Base-by-base conservation (phyloP, 805 yeast species). In the Kodamaea kaohsiungensis region DNA sequence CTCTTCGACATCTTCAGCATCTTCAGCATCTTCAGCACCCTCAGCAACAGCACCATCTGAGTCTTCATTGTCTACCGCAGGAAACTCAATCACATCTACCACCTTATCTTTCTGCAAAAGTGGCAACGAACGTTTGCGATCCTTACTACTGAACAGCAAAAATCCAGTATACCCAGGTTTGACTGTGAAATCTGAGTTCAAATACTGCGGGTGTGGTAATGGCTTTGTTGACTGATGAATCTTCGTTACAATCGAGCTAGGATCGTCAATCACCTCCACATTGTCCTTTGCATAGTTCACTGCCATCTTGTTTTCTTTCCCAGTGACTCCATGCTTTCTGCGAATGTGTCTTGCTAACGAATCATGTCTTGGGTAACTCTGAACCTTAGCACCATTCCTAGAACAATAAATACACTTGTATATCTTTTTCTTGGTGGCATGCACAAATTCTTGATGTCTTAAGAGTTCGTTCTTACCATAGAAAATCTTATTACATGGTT, bases 401-500 rank as follows among this genome's bases (percentile, higher is more conserved):
- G 72, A 62, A 59, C 80, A 76, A 53, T 73, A 76, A 10, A 70
- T 64, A 60, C 80, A 76, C 53, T 71, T 69, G 62, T 71, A 76
- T 12, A 75, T 69, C 53, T 69, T 72, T 60, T 75, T 76, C 51
- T 70, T 68, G 18, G 78, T 73, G 10, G 79, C 80, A 61, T 76
- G 80, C 18, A 75, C 79, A 63, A 75, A 75, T 56, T 76, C 80
- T 56, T 76, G 78, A 61, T 76, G 80, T 53, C 79, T 61, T 39
- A 73, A 64, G 46, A 76, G 64, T 58, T 75, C 79, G 56, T 74
- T 75, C 53, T 72, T 75, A 13, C 80, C 80, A 56, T 76, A 74
- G 49, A 76, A 76, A 0, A 75, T 69, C 60, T 75, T 75, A 37
- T 68, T 59, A 55, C 80, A 76, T 33, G 72, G 69, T 30, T 62